Conservation (phyloP, 1,139 yeast genomes). For the Yamadazyma mexicana region DNA sequence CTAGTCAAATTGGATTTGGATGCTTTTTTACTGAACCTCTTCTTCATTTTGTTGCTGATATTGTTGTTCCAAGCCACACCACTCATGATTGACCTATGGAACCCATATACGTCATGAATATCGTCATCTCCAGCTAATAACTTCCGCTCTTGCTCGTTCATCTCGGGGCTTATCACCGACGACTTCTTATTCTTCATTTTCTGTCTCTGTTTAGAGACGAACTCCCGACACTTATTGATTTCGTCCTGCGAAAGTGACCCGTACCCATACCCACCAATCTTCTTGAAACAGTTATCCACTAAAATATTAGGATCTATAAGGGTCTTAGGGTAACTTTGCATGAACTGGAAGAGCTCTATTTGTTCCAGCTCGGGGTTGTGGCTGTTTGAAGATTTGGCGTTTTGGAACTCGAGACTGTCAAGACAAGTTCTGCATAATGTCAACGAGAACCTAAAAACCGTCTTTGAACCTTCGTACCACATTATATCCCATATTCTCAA, state of each 20-base stretch:
- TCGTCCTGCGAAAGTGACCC: conserved; percentile 82
- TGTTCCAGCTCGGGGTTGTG: conserved; percentile 53
- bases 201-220: conserved; percentile 64
- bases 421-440: conserved; percentile 81
- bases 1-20: conserved; percentile 11
- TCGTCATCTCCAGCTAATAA: conserved; percentile 33
- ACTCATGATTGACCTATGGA: conserved; percentile 52
- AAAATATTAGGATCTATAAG: conserved; percentile 69
- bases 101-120: conserved; percentile 50
- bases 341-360: conserved; percentile 81
- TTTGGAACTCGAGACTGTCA: conserved; percentile 49
- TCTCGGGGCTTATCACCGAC: conserved; percentile 29
- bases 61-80: conserved; percentile 59
- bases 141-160: conserved; percentile 43
- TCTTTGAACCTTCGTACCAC: conserved; percentile 88
- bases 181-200: conserved; percentile 42
- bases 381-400: conserved; percentile 13
- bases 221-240: conserved; percentile 70
- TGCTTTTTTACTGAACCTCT: conserved; percentile 32
- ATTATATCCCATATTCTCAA: conserved; percentile 92
- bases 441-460: conserved; percentile 78
- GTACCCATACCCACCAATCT: conserved; percentile 65
- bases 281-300: conserved; percentile 73
- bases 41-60: conserved; percentile 51
- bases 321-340: conserved; percentile 79